These are phyloP conservation scores for Amylocystis lapponica DNA, from an alignment of 768 basidiomycete species.

Conservation along the genomic window DNA sequence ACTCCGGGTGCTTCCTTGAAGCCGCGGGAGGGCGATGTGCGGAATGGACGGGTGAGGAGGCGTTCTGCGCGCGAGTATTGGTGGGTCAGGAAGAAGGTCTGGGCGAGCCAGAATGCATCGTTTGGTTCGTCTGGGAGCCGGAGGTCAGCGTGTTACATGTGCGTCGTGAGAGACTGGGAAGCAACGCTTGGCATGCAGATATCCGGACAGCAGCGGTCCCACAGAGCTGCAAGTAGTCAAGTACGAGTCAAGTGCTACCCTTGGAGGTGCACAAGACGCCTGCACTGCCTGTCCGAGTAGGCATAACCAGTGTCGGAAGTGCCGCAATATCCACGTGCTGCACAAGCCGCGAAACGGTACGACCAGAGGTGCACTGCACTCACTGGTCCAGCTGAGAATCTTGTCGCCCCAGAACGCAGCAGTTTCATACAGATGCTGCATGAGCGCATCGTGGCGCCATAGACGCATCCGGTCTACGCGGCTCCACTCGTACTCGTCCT, in stretches of 20 bases:
- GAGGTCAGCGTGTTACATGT: no score
- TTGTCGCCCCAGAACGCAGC: conserved; percentile 99
- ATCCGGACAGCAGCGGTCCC: background rate
- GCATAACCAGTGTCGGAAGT: no score
- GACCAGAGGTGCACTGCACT: conserved; percentile 18
- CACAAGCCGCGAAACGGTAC: background rate
- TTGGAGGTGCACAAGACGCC: no score
- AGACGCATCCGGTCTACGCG: conserved; percentile 93
- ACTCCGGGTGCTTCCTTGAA: conserved; percentile 24
- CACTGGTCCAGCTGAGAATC: conserved; percentile 92
- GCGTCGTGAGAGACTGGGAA: background rate
- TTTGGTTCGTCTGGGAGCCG: conserved; percentile 86
- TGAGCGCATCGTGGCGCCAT: conserved; percentile 96
- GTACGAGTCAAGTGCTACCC: background rate
- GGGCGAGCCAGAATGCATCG: conserved; percentile 99
- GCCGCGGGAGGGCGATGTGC: conserved; percentile 35
- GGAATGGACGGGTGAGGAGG: conserved; percentile 83
- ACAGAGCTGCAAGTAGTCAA: no score
- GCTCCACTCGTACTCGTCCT: conserved; percentile 50
- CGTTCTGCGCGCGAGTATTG: conserved; percentile 94
- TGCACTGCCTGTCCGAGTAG: no score
- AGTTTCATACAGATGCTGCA: conserved; percentile 97
- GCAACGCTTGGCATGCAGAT: background rate
- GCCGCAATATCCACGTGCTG: background rate
- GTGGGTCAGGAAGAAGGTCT: conserved; percentile 93